phyloP scores from a whole-genome alignment of 345 rosid genomes.

The Eucalyptus viminalis region DNA sequence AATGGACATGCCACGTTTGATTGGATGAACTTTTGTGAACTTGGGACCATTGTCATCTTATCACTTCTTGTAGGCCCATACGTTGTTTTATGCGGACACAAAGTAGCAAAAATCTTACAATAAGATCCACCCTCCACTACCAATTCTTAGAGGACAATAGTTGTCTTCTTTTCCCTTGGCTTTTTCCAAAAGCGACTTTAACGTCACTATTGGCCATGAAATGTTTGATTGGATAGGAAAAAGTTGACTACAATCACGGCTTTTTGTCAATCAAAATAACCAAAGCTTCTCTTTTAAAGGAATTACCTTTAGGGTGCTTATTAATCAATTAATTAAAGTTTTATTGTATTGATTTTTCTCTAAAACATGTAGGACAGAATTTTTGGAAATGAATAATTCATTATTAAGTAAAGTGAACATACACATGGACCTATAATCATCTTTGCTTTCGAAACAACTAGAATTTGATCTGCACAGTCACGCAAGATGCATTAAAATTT shows the following conservation, averaged over 20 bases:
- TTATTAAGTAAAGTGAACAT: too few relatives aligned
- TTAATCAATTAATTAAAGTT: too few relatives aligned
- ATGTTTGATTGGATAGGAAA: not conserved
- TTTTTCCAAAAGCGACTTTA: not conserved
- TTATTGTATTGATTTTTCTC: too few relatives aligned
- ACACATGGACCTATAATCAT: too few relatives aligned
- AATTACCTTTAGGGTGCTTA: too few relatives aligned
- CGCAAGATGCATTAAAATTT: too few relatives aligned
- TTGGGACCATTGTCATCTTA: not conserved
- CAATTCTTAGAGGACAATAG: not conserved
- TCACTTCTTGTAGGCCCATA: not conserved
- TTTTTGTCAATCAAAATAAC: too few relatives aligned
- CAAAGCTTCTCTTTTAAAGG: too few relatives aligned
- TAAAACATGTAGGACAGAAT: too few relatives aligned
- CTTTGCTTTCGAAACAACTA: too few relatives aligned
- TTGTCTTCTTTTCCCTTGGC: not conserved
- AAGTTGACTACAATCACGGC: not conserved
- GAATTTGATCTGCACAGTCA: too few relatives aligned
- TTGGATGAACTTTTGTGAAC: not conserved
- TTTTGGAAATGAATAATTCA: too few relatives aligned
- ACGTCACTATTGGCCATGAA: not conserved
- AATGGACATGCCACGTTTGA: not conserved
- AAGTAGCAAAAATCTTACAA: not conserved
- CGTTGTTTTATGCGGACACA: fast-evolving
- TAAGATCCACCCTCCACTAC: not conserved